phyloP scores from a whole-genome alignment of 768 basidiomycete species.

The Lactifluus subvellereus region DNA sequence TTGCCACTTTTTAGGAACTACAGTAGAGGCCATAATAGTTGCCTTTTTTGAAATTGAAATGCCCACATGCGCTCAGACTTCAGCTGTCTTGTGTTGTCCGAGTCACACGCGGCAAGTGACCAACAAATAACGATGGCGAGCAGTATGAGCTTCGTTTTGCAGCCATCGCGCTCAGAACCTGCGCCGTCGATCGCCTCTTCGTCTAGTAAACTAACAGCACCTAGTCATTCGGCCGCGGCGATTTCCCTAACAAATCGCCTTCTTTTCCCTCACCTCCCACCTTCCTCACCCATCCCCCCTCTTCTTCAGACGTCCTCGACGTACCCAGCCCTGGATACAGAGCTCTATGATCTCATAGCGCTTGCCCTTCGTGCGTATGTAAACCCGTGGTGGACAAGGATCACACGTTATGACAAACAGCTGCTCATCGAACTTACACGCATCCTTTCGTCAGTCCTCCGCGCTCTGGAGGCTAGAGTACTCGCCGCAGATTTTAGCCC shows the following conservation, averaged over 20 bases:
- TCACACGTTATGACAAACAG: constrained; percentile 79
- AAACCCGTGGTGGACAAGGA: constrained; percentile 80
- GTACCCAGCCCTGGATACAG: constrained; percentile 53
- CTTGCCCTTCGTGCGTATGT: constrained; percentile 74
- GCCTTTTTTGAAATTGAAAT: too few relatives aligned
- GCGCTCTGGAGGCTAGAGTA: constrained; percentile 53
- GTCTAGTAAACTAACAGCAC: constrained; percentile 10
- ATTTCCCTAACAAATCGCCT: constrained; percentile 38
- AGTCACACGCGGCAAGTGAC: too few relatives aligned
- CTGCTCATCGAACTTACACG: constrained; percentile 66
- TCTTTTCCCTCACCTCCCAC: constrained; percentile 51
- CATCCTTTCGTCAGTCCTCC: constrained; percentile 53
- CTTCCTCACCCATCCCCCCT: constrained; percentile 44
- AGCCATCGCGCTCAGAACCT: not conserved
- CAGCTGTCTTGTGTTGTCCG: too few relatives aligned
- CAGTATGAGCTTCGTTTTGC: not conserved
- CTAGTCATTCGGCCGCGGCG: not conserved
- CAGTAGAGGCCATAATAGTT: too few relatives aligned
- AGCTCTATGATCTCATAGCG: constrained; percentile 75
- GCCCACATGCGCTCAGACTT: too few relatives aligned
- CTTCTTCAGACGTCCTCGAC: constrained; percentile 43
- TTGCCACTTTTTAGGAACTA: too few relatives aligned
- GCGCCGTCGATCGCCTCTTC: constrained; percentile 22
- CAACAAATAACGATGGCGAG: not conserved
- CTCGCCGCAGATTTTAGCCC: constrained; percentile 50